phyloP scores from a whole-genome alignment of 495 filamentous ascomycete genomes.

The Penicillium waksmanii region DNA sequence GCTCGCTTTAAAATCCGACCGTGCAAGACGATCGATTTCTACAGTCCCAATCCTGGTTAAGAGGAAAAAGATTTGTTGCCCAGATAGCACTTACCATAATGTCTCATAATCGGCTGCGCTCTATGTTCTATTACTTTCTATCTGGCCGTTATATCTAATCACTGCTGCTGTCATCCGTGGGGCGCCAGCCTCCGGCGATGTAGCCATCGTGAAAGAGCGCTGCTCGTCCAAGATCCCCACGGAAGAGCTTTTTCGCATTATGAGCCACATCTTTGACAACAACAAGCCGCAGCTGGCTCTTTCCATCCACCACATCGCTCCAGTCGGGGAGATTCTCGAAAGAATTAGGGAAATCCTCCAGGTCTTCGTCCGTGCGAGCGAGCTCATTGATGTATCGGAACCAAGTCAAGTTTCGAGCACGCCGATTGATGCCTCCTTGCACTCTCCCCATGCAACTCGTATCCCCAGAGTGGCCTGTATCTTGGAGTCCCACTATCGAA shows the following conservation, averaged over 20 bases:
- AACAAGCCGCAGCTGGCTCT: slow-evolving; percentile 21
- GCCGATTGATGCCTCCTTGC: slow-evolving; percentile 20
- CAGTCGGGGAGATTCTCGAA: slow-evolving; percentile 20
- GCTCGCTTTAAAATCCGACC: too few relatives aligned
- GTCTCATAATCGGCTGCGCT: not conserved
- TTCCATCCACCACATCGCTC: slow-evolving; percentile 21
- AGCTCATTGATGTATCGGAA: slow-evolving; percentile 24
- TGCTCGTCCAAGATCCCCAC: slow-evolving; percentile 15
- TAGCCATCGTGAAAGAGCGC: slow-evolving; percentile 17
- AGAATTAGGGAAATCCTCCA: slow-evolving; percentile 18
- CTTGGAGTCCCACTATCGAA: slow-evolving; percentile 20
- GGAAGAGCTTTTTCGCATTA: slow-evolving; percentile 18
- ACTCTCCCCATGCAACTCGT: slow-evolving; percentile 21
- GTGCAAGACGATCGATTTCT: too few relatives aligned
- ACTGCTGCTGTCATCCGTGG: too few relatives aligned
- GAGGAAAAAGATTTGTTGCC: too few relatives aligned
- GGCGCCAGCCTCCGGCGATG: slow-evolving; percentile 15
- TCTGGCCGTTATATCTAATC: too few relatives aligned
- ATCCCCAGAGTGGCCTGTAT: slow-evolving; percentile 18
- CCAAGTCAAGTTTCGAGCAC: slow-evolving; percentile 23
- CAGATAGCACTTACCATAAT: too few relatives aligned
- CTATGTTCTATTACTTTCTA: not conserved
- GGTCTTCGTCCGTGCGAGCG: slow-evolving; percentile 21
- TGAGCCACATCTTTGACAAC: slow-evolving; percentile 20
- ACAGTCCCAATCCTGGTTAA: too few relatives aligned